Base-by-base conservation (phyloP, 1,139 yeast genomes). In the Suhomyces terraborum region DNA sequence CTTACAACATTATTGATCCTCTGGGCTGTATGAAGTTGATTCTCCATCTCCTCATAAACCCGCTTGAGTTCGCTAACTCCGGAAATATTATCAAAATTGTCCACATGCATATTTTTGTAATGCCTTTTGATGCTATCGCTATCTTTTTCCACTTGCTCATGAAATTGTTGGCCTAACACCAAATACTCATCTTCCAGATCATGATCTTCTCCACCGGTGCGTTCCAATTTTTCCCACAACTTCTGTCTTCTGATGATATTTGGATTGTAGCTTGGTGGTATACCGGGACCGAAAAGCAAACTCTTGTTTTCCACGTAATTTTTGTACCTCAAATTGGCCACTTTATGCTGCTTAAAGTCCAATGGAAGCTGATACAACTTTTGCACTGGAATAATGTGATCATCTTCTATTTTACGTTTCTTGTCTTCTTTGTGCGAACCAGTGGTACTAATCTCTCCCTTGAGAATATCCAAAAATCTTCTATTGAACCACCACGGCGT, bases 1-100 rank as follows among this genome's bases (percentile, higher is more conserved):
- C 69, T 67, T 27, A 84, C 68, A 12, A 75, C 51, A 36, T 66
- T 59, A 42, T 78, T 72, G 17, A 82, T 67, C 42, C 72, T 75
- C n/a, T 63, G 48, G 3, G 81, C 72, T 59, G 88, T 81, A 25
- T 39, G 40, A 24, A 66, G 53, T 32, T 56, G 55, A 12, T 47
- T 52, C 4, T 41, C 31, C 28, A 66, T 49, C 9, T 48, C 46
- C 1, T 51, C 46, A 39, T 64, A 55, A 16, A 61, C 36, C 22
- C 45, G 45, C 35, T 56, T 50, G 25, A 66, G 54, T 13, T 51
- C 49, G 1, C 46, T 46, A 14, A 61, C 25, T 37, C 56, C 61
- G 4, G 46, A 30, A 4, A 53, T 43, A 6, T 41, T 46, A 24
- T 59, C 64, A 14, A 53, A 35, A 20, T 51, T 52, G 10, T 33